These are phyloP conservation scores for Ambrosia hybrid DNA, from an alignment of 140 eudicot species.

Conservation along the genomic window DNA sequence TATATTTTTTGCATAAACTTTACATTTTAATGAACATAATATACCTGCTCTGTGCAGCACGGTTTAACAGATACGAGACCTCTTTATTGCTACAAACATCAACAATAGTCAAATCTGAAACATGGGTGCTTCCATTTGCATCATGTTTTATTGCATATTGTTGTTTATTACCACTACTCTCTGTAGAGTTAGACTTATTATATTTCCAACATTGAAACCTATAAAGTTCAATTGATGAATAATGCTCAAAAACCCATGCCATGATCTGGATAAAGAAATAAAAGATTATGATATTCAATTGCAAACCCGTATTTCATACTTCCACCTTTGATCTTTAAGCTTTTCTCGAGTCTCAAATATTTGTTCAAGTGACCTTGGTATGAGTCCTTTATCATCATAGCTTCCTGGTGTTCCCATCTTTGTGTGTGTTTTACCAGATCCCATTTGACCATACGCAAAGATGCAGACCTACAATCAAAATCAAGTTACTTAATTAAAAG, in stretches of 20 bases:
- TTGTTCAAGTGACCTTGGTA: slow-evolving; percentile 92
- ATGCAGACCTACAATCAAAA: slow-evolving; percentile 75
- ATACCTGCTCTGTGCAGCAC: slow-evolving; percentile 98
- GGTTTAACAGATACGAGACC: slow-evolving; percentile 83
- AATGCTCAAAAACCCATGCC: background rate
- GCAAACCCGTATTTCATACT: slow-evolving; percentile 94
- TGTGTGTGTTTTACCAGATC: slow-evolving; percentile 95
- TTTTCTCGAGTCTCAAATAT: slow-evolving; percentile 76
- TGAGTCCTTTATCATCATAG: slow-evolving; percentile 74
- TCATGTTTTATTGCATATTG: slow-evolving; percentile 91
- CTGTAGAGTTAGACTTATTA: slow-evolving; percentile 53
- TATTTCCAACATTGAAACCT: slow-evolving; percentile 99
- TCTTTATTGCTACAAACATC: slow-evolving; percentile 90
- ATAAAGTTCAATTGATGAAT: slow-evolving; percentile 17
- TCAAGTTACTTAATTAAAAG: slow-evolving; percentile 30
- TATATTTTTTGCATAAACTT: background rate
- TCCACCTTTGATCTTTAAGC: slow-evolving; percentile 91
- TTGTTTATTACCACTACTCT: slow-evolving; percentile 41
- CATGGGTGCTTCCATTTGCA: slow-evolving; percentile 77
- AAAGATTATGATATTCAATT: slow-evolving; percentile 7
- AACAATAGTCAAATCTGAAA: slow-evolving; percentile 81
- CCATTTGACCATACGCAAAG: slow-evolving; percentile 99
- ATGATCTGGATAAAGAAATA: background rate
- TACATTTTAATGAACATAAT: background rate
- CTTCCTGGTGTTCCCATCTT: slow-evolving; percentile 97